phyloP scores from a whole-genome alignment of 169 alveolate genomes.

The Cystoisospora suis region DNA sequence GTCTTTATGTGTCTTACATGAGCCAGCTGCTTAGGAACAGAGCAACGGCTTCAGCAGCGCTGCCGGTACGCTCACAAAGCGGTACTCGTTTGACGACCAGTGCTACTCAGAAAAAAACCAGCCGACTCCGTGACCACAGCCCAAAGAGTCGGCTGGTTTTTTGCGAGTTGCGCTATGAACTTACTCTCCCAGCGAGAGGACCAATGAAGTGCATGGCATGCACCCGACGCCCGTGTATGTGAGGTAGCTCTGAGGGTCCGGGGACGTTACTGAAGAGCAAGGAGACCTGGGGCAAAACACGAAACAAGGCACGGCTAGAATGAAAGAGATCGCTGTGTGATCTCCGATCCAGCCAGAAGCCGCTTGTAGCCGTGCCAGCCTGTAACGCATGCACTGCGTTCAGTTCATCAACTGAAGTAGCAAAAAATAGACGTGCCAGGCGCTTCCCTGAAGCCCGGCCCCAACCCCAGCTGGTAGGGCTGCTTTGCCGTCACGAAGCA shows the following conservation, averaged over 20 bases:
- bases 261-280: conserved; percentile 59
- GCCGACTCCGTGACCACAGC: too few species aligned
- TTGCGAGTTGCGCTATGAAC: background rate
- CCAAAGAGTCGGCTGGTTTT: too few species aligned
- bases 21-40: too few species aligned
- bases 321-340: background rate
- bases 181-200: conserved; percentile 47
- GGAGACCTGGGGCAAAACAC: conserved; percentile 28
- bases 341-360: background rate
- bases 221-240: conserved; percentile 51
- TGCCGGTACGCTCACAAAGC: too few species aligned
- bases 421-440: background rate
- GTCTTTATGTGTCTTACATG: too few species aligned
- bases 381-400: background rate
- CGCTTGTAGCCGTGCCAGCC: too few species aligned
- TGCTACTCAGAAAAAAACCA: too few species aligned
- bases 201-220: conserved; percentile 52
- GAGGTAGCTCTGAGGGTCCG: conserved; percentile 60
- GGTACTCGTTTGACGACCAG: too few species aligned
- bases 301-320: background rate
- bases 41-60: too few species aligned
- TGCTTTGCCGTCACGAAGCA: background rate
- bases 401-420: background rate
- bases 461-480: background rate
- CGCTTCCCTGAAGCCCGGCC: background rate